A percentile compares a stretch with the other conserved stretches of the same genome.
These are phyloP conservation scores for Suhomyces maxii DNA, from an alignment of 1,139 yeast genomes.

Conservation along the genomic window DNA sequence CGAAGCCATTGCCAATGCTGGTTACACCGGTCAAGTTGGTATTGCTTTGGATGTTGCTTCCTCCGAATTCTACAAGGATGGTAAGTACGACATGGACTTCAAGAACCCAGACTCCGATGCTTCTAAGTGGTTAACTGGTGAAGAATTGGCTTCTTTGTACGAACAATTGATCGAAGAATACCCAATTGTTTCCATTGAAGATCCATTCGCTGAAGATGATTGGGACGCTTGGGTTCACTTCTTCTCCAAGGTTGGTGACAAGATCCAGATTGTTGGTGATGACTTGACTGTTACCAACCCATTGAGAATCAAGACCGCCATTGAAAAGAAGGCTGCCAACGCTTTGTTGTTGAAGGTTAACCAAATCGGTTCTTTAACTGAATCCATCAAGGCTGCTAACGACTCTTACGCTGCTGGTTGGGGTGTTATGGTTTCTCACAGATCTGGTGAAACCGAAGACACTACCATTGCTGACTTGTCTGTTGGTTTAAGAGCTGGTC, in stretches of 20 bases:
- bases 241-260: slow-evolving; percentile 64
- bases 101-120: slow-evolving; percentile 90
- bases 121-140: slow-evolving; percentile 86
- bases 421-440: slow-evolving; percentile 98
- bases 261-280: slow-evolving; percentile 90
- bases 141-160: slow-evolving; percentile 82
- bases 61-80: slow-evolving; percentile 94
- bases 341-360: slow-evolving; percentile 93
- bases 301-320: slow-evolving; percentile 86
- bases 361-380: slow-evolving; percentile 90
- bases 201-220: slow-evolving; percentile 98
- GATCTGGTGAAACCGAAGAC: slow-evolving; percentile 99
- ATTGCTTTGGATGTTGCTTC: slow-evolving; percentile 96
- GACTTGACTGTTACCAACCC: slow-evolving; percentile 99
- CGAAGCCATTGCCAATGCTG: slow-evolving; percentile 84
- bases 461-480: slow-evolving; percentile 94
- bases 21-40: slow-evolving; percentile 85
- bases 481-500: slow-evolving; percentile 96
- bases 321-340: slow-evolving; percentile 90
- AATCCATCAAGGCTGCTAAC: slow-evolving; percentile 90
- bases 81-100: slow-evolving; percentile 95
- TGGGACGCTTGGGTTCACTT: slow-evolving; percentile 96
- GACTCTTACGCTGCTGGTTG: slow-evolving; percentile 89
- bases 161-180: slow-evolving; percentile 73
- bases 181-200: slow-evolving; percentile 97